These are phyloP conservation scores for Tuber umbilicatum DNA, from an alignment of 495 filamentous ascomycete species.

Conservation along the genomic window DNA sequence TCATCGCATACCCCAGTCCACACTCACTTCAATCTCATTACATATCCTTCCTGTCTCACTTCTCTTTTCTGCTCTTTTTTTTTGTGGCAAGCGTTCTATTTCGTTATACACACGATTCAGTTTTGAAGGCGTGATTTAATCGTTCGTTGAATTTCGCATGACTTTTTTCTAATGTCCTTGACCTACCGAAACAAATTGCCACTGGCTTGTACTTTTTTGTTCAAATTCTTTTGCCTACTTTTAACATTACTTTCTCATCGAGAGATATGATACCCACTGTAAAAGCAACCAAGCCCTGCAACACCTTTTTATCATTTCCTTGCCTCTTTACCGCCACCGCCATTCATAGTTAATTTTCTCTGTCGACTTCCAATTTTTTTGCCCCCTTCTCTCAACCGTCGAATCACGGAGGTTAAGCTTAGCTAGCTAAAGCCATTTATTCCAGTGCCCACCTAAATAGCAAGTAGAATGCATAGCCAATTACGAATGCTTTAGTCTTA, in stretches of 20 bases:
- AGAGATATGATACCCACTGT: background rate
- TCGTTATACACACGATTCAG: background rate
- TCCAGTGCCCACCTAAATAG: background rate
- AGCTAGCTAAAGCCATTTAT: background rate
- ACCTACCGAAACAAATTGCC: background rate
- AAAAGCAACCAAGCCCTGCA: background rate
- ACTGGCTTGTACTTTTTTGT: background rate
- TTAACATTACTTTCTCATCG: background rate
- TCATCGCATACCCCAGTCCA: background rate
- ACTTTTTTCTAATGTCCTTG: background rate
- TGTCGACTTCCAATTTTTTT: background rate
- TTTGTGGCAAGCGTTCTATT: background rate
- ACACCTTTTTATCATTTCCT: background rate
- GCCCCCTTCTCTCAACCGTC: background rate
- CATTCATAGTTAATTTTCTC: background rate
- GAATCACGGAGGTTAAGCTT: conserved; percentile 1
- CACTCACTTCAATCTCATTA: background rate
- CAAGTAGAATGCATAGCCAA: background rate
- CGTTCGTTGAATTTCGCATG: background rate
- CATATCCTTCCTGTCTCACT: background rate
- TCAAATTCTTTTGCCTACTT: background rate
- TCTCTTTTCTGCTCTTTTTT: background rate
- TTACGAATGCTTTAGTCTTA: background rate
- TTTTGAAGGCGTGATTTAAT: conserved; percentile 3
- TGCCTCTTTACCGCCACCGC: background rate